Conservation (phyloP, 2,329 filamentous ascomycete genomes). For the Madurella fahalii region DNA sequence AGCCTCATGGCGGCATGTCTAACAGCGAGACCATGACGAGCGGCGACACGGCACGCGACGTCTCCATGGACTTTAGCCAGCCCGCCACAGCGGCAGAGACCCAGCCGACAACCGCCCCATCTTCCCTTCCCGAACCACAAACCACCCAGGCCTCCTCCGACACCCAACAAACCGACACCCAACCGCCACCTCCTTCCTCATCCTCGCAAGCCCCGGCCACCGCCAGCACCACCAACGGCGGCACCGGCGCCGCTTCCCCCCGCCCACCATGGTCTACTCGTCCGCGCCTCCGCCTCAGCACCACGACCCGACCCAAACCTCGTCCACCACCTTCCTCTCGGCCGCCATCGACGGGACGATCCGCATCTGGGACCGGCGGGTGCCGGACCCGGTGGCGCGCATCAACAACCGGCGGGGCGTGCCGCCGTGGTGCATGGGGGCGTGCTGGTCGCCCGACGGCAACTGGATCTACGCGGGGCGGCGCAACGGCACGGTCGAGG, state of each 20-base stretch:
- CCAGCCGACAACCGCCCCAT: constrained; percentile 1
- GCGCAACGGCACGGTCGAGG: constrained; percentile 88
- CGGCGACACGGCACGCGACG: constrained; percentile 8
- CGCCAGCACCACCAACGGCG: background rate
- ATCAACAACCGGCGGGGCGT: constrained; percentile 71
- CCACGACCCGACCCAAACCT: constrained; percentile 55
- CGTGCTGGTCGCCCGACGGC: constrained; percentile 92
- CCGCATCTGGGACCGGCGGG: constrained; percentile 87
- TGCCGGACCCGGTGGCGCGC: constrained; percentile 70
- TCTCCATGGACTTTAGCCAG: constrained; percentile 13
- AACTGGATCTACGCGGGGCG: constrained; percentile 93
- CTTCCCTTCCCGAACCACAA: constrained; percentile 11
- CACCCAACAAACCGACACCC: background rate
- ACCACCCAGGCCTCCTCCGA: background rate
- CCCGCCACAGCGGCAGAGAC: constrained; percentile 1
- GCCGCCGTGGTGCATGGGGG: constrained; percentile 96
- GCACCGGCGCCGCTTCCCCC: constrained; percentile 17
- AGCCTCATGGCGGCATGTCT: constrained; percentile 5
- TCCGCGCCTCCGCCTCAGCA: constrained; percentile 38
- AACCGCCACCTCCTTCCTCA: constrained; percentile 13
- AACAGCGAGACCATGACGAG: constrained; percentile 14
- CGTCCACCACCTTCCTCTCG: constrained; percentile 78
- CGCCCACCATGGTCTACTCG: constrained; percentile 37
- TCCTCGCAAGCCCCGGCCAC: constrained; percentile 4
- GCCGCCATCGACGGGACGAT: constrained; percentile 83